phyloP scores from a whole-genome alignment of 2,329 filamentous ascomycete species.

The Sphaceloma murrayae region DNA sequence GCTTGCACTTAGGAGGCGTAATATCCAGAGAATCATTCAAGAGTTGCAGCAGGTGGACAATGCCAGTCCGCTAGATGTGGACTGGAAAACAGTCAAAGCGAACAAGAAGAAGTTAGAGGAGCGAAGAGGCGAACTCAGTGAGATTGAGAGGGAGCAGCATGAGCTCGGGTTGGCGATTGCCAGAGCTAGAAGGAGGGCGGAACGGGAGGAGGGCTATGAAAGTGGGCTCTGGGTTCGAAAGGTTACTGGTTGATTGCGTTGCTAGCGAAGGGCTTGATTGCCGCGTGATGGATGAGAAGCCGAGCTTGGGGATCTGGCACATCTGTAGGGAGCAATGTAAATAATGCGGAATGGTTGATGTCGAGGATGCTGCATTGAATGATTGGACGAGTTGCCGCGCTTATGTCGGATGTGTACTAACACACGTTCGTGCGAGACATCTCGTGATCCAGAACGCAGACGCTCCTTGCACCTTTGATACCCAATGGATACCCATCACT shows the following conservation, averaged over 20 bases:
- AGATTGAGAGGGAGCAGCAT: constrained; percentile 67
- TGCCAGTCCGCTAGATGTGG: constrained; percentile 56
- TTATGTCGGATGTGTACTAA: neutral
- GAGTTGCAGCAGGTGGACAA: constrained; percentile 69
- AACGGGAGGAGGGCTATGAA: constrained; percentile 51
- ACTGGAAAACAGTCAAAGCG: constrained; percentile 46
- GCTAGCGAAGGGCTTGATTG: no score
- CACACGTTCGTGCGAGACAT: no score
- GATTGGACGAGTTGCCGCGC: neutral
- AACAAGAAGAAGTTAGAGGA: constrained; percentile 56
- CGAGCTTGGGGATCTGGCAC: no score
- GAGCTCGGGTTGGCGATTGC: constrained; percentile 67
- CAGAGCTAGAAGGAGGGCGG: constrained; percentile 64
- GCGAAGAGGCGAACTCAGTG: constrained; percentile 57
- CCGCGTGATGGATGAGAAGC: no score
- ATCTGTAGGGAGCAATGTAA: no score
- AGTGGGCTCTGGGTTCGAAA: constrained; percentile 69
- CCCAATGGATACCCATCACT: constrained; percentile 43
- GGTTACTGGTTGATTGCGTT: constrained; percentile 53
- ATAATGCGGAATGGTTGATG: neutral
- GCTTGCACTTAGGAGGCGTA: constrained; percentile 57
- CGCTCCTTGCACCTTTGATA: neutral
- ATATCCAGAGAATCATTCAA: constrained; percentile 61
- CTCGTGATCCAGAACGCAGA: neutral
- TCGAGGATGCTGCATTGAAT: neutral